Evolutionary conservation across 2,329 filamentous ascomycete species (phyloP).

Genomic region (Xylariales sp.): DNA sequence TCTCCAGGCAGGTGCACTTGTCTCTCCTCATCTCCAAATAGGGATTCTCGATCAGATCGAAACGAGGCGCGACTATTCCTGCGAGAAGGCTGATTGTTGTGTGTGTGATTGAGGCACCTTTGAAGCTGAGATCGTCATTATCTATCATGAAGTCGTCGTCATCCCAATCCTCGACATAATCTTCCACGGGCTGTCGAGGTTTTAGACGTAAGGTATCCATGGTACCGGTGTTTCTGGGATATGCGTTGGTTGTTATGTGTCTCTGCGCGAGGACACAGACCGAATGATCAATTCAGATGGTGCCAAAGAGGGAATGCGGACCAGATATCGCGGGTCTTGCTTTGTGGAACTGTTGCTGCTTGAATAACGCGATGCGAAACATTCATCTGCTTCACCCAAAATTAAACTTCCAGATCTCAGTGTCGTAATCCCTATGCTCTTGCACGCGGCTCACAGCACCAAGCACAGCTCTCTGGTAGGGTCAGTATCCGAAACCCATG

Average conservation of each 20-base stretch:
- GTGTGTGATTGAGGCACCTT: conserved; percentile 39
- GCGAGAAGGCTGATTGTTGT: conserved; percentile 46
- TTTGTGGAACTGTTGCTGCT: not conserved
- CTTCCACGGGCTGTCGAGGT: conserved; percentile 47
- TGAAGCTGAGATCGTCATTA: conserved; percentile 58
- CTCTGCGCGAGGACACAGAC: too few relatives aligned
- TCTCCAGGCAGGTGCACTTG: conserved; percentile 80
- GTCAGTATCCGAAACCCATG: conserved; percentile 7
- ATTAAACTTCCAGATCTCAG: not conserved
- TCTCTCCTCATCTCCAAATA: conserved; percentile 78
- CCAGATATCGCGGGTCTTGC: not conserved
- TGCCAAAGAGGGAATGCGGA: conserved; percentile 2
- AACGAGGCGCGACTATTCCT: conserved; percentile 80
- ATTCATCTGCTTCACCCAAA: not conserved
- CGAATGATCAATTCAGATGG: too few relatives aligned
- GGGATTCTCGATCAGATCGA: conserved; percentile 75
- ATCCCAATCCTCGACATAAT: conserved; percentile 69
- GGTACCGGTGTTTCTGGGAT: conserved; percentile 16
- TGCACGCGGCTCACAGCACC: conserved; percentile 1
- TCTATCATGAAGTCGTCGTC: conserved; percentile 72
- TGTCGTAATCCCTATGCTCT: not conserved
- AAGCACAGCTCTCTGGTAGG: not conserved
- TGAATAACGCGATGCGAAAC: not conserved
- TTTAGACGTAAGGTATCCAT: conserved; percentile 56
- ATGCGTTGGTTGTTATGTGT: too few relatives aligned